Evolutionary conservation across 2,329 filamentous ascomycete genomes (phyloP), one percentile per base, ranked within the genome.

Genomic region (Diaporthe humulicola): DNA sequence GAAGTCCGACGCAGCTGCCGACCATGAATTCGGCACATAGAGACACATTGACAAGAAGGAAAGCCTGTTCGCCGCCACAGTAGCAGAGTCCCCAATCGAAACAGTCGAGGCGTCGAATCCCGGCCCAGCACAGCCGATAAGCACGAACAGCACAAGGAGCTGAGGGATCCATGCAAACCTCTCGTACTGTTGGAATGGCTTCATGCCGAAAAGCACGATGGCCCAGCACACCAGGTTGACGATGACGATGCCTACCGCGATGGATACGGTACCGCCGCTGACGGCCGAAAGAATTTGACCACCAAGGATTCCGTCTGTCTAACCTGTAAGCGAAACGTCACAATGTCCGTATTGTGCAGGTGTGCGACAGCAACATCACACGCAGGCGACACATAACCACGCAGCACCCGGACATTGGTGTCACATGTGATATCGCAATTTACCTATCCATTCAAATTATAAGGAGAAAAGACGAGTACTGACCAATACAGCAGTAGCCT

Each of bases 1-100:
- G 80, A 91, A 93, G 80, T 94, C 92, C 0, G 90, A 90, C n/a
- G 89, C 90, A 2, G 88, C 87, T 6, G 90, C 89, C 2, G 89
- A 85, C 80, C 93, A 94, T 1, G 91, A 92, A 71, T 93, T 88
- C 10, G 90, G 90, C 2, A 90, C 89, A 30, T 91, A 91, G 17
- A 93, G 85, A 77, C 90, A 93, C 61, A 95, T 85, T 15, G 90
- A 92, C 82, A 95, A 93, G 82, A 94, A 95, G 6, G 91, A 93
- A 42, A 95, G 84, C 3, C 89, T n/a, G 30, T 66, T 66, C 2
- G 61, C 61, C 1, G 61, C 42, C 5, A 66, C 61, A 25, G 61
- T 66, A 4, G 42, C 30, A 12, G 61, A 3, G 42, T 50, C 30
- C 25, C 61, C 61, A 2, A 50, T 12, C 15, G 61, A 66, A 12